Percentiles rank a stretch among this genome's conserved stretches.
These are phyloP conservation scores for Colletotrichum higginsianum DNA, from an alignment of 2,329 filamentous ascomycete genomes.

Conservation along the genomic window DNA sequence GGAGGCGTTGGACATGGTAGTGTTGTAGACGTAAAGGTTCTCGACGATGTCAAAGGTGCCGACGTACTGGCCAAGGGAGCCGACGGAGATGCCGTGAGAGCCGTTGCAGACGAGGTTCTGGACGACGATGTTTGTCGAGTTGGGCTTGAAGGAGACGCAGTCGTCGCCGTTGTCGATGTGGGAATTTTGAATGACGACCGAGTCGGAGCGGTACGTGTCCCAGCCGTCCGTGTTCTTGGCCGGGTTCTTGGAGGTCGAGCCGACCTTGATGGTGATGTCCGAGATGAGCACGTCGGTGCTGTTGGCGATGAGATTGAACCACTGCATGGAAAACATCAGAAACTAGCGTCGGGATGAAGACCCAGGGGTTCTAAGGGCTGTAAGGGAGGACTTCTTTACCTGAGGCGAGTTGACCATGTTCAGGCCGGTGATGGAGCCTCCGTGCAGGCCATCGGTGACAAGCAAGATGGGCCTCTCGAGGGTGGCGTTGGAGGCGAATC, in stretches of 20 bases:
- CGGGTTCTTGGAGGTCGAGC: slow-evolving; percentile 64
- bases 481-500: slow-evolving; percentile 69
- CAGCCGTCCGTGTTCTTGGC: slow-evolving; percentile 79
- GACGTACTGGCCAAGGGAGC: slow-evolving; percentile 78
- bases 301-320: slow-evolving; percentile 74
- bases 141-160: slow-evolving; percentile 83
- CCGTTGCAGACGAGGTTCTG: slow-evolving; percentile 78
- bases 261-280: slow-evolving; percentile 72
- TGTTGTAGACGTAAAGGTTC: slow-evolving; percentile 76
- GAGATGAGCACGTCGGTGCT: slow-evolving; percentile 75
- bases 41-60: slow-evolving; percentile 77
- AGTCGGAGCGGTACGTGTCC: slow-evolving; percentile 74
- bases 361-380: too few species aligned
- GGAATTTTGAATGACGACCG: slow-evolving; percentile 78
- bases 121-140: slow-evolving; percentile 77
- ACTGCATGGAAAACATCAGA: slow-evolving; percentile 39
- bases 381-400: slow-evolving; percentile 36
- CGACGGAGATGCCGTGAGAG: slow-evolving; percentile 81
- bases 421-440: slow-evolving; percentile 71
- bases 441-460: slow-evolving; percentile 69
- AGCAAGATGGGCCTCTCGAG: slow-evolving; percentile 72
- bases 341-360: too few species aligned
- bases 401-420: slow-evolving; percentile 71
- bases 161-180: slow-evolving; percentile 77
- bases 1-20: slow-evolving; percentile 71